Conservation (phyloP, 2,329 filamentous ascomycete genomes). For the Zalaria sp. region DNA sequence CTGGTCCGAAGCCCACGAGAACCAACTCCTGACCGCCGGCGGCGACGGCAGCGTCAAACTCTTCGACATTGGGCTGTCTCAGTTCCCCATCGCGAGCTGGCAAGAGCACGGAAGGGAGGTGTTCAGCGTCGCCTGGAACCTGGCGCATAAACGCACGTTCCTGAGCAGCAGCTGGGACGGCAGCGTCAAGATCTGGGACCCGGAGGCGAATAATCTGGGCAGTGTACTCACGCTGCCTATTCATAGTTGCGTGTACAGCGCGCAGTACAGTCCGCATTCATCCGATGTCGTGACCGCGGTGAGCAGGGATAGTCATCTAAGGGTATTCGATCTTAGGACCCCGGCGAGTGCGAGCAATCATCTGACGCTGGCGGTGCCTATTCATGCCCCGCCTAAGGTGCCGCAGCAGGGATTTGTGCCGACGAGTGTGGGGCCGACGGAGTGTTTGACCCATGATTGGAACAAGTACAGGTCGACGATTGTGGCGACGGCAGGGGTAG, state of each 20-base stretch:
- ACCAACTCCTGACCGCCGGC: constrained; percentile 76
- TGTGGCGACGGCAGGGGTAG: constrained; percentile 79
- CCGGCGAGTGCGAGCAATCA: constrained; percentile 80
- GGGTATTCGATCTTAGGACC: constrained; percentile 82
- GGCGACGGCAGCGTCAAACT: constrained; percentile 92
- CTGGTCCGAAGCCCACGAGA: constrained; percentile 95
- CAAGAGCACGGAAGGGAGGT: constrained; percentile 88
- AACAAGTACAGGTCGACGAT: constrained; percentile 89
- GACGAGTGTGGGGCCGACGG: constrained; percentile 46
- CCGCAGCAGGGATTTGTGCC: constrained; percentile 29
- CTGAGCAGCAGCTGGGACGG: constrained; percentile 92
- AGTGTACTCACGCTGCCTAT: constrained; percentile 79
- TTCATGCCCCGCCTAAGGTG: constrained; percentile 53
- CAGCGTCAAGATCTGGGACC: constrained; percentile 90
- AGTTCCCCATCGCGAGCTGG: constrained; percentile 85
- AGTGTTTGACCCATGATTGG: constrained; percentile 94
- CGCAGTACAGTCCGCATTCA: constrained; percentile 79
- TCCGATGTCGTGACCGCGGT: constrained; percentile 77
- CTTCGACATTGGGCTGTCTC: constrained; percentile 67
- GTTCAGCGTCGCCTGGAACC: constrained; percentile 85
- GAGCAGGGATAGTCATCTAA: constrained; percentile 74
- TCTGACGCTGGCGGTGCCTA: constrained; percentile 67
- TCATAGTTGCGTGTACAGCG: constrained; percentile 86
- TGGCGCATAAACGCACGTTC: constrained; percentile 81
- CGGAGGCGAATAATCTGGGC: constrained; percentile 38